phyloP scores from a whole-genome alignment of 2,329 filamentous ascomycete genomes.

The Fusarium siculi region DNA sequence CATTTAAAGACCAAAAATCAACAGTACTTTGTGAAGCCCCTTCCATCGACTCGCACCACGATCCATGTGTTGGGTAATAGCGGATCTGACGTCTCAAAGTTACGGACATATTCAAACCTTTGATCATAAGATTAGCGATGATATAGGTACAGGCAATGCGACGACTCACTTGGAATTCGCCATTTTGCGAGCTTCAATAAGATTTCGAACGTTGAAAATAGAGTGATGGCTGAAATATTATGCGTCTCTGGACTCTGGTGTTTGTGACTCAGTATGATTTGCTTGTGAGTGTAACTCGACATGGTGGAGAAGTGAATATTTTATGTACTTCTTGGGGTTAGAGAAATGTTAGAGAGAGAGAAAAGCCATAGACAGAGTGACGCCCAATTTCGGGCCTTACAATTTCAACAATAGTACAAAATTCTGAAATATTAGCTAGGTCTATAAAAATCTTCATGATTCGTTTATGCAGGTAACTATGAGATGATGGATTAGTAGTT shows the following conservation, averaged over 20 bases:
- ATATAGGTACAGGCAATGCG: neutral
- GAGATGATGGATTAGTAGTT: neutral
- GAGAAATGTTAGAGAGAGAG: neutral
- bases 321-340: neutral
- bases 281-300: slow-evolving; percentile 39
- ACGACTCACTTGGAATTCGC: slow-evolving; percentile 64
- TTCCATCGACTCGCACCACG: slow-evolving; percentile 91
- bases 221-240: neutral
- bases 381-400: neutral
- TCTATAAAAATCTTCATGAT: too few species aligned
- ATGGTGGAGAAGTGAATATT: slow-evolving; percentile 14
- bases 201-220: neutral
- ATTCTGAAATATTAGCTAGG: neutral
- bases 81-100: slow-evolving; percentile 84
- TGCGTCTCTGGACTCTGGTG: slow-evolving; percentile 18
- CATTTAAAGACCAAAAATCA: neutral
- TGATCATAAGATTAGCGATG: slow-evolving; percentile 17
- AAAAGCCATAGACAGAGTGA: neutral
- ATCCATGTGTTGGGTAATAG: slow-evolving; percentile 95
- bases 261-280: slow-evolving; percentile 41
- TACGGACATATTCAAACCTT: slow-evolving; percentile 93
- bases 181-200: slow-evolving; percentile 50
- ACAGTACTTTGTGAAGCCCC: slow-evolving; percentile 90
- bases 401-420: neutral
- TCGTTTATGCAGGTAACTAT: neutral